Evolutionary conservation across 2,329 filamentous ascomycete genomes (phyloP).

Genomic region (Chaetomium globosum): DNA sequence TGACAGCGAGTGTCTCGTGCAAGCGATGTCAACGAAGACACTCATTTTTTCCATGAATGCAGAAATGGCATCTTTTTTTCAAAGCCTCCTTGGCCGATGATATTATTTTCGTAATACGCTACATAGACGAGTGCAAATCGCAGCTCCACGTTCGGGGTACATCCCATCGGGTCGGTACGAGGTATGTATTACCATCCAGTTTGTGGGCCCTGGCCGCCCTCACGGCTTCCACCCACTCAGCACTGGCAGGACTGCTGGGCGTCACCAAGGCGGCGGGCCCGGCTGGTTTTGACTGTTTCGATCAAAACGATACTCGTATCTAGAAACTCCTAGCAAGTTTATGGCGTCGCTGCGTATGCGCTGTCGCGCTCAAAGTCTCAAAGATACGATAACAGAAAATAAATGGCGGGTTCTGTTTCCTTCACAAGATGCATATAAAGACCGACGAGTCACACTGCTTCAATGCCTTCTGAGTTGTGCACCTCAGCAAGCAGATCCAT

Average conservation of each 20-base stretch:
- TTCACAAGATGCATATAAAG: neutral
- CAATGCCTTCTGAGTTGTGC: neutral
- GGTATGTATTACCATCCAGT: neutral
- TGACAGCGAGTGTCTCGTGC: neutral
- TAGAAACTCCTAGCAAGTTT: neutral
- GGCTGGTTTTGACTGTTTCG: slow-evolving; percentile 1
- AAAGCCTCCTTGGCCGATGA: neutral
- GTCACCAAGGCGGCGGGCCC: neutral
- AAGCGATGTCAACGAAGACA: neutral
- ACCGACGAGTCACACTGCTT: neutral
- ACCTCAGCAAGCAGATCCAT: neutral
- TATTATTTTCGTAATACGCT: neutral
- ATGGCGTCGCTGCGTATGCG: neutral
- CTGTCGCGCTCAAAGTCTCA: neutral
- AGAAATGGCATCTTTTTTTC: neutral
- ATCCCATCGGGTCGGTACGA: neutral
- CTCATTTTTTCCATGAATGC: neutral
- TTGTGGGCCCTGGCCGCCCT: neutral
- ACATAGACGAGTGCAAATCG: too few relatives aligned
- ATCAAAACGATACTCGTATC: neutral
- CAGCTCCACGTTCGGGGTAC: too few relatives aligned
- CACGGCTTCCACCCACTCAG: neutral
- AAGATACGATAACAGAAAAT: neutral
- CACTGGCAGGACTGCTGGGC: neutral
- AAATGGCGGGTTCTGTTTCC: neutral